These are phyloP conservation scores for Phlebiopsis flavidoalba DNA, from an alignment of 768 basidiomycete species.

Conservation along the genomic window DNA sequence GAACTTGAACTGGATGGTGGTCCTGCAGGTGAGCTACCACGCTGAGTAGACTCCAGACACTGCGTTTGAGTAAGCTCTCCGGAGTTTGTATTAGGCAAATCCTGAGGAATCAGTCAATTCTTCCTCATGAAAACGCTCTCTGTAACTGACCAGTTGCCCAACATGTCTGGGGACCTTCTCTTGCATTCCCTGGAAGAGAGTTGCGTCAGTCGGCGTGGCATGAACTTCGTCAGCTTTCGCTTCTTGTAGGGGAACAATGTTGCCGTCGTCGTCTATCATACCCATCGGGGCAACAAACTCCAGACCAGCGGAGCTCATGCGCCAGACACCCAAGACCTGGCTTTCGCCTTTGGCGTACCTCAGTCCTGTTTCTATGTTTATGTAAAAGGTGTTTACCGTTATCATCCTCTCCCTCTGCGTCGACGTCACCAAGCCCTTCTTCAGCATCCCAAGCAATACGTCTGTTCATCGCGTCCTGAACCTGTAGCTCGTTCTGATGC, in stretches of 20 bases:
- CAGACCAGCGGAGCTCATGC: neutral
- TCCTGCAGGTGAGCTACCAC: conserved; percentile 21
- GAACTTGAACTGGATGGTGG: conserved; percentile 24
- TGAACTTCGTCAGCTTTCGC: conserved; percentile 21
- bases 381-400: conserved; percentile 5
- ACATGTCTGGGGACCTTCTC: conserved; percentile 50
- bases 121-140: neutral
- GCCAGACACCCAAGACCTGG: conserved; percentile 3
- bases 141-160: conserved; percentile 45
- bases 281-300: conserved; percentile 45
- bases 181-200: conserved; percentile 44
- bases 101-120: neutral
- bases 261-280: conserved; percentile 49
- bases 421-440: conserved; percentile 37
- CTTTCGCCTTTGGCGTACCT: neutral
- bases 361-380: neutral
- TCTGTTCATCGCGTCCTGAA: conserved; percentile 54
- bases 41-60: conserved; percentile 46
- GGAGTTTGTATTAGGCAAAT: neutral
- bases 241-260: conserved; percentile 38
- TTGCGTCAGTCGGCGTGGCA: conserved; percentile 25
- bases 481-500: conserved; percentile 55
- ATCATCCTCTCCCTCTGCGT: conserved; percentile 60
- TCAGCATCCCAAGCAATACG: conserved; percentile 66
- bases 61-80: conserved; percentile 12